Base-by-base conservation (phyloP, 768 basidiomycete genomes). In the Pisolithus microcarpus region DNA sequence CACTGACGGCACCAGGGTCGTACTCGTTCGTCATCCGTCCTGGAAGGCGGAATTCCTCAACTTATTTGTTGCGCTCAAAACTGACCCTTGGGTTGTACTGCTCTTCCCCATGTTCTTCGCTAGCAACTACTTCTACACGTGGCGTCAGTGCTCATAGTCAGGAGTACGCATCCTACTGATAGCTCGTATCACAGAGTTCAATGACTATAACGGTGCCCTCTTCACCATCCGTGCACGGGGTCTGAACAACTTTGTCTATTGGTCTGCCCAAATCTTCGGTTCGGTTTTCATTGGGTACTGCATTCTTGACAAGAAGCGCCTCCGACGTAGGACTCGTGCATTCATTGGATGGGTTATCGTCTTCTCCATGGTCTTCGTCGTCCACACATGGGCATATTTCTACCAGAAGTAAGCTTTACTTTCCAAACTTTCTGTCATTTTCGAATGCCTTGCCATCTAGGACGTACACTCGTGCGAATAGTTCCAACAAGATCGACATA, bases 71-170 rank as follows among this genome's bases (percentile, higher is more conserved):
- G 78, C 84, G 0, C 70, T 92, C 44, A 76, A 71, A 48, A 80
- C 77, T 2, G 89, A 91, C 58, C 85, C 85, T 0, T 74, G 78
- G 70, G 81, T 92, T 58, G 24, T 90, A 8, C 67, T 88, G 3
- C 78, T 90, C 30, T 87, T 91, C 71, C 89, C 90, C 30, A 85
- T 91, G 83, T 90, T 91, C 67, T 78, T 88, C 50, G 79, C 85
- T 5, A 84, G 82, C 48, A 90, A 90, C 64, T 90, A 84, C 79
- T 89, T 89, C 70, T 88, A 87, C 61, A 80, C 87, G 10, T 89
- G 85, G 85, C 85, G 86, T 87, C 52, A 60, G 83, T 71, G 16
- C 38, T 18, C 40, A 10, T 10, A 1, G 5, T 15, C 40, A 21
- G 34, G 9, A n/a, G 18, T 9, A 40, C 40, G 11, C 51, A 55